Evolutionary conservation across 2,329 filamentous ascomycete species (phyloP).

Genomic region (Polytolypa hystricis): DNA sequence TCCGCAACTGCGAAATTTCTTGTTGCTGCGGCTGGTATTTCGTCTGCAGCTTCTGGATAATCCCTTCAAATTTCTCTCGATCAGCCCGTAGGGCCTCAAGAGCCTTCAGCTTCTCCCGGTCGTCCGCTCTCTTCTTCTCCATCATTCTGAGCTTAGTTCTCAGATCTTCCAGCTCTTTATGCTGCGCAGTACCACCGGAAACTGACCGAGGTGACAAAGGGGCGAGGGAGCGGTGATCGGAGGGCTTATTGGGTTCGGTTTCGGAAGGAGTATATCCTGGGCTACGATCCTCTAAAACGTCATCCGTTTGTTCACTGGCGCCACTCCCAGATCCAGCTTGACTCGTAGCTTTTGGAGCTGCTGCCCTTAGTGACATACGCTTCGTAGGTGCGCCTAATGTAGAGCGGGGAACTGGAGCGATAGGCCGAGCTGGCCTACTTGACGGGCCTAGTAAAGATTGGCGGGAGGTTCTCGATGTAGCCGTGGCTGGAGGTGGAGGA

Average conservation of each 20-base stretch:
- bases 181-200: slow-evolving; percentile 39
- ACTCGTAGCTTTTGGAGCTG: slow-evolving; percentile 15
- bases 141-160: slow-evolving; percentile 78
- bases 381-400: slow-evolving; percentile 18
- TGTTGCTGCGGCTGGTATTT: slow-evolving; percentile 80
- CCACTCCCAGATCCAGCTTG: slow-evolving; percentile 19
- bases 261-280: slow-evolving; percentile 2
- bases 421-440: slow-evolving; percentile 24
- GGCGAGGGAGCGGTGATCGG: no score
- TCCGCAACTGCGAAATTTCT: slow-evolving; percentile 66
- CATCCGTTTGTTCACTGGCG: slow-evolving; percentile 19
- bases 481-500: slow-evolving; percentile 39
- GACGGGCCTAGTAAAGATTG: slow-evolving; percentile 27
- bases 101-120: slow-evolving; percentile 71
- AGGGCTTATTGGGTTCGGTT: slow-evolving; percentile 14
- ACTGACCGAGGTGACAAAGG: slow-evolving; percentile 38
- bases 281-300: slow-evolving; percentile 5
- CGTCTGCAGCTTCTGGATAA: slow-evolving; percentile 81
- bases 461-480: slow-evolving; percentile 26
- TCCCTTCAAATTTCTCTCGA: slow-evolving; percentile 50
- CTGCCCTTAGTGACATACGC: slow-evolving; percentile 24
- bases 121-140: slow-evolving; percentile 76
- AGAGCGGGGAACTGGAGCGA: slow-evolving; percentile 17
- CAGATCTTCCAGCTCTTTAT: slow-evolving; percentile 69
- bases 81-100: slow-evolving; percentile 61